Percentiles rank a stretch among this genome's conserved stretches.
These are phyloP conservation scores for Cladosporium sphaerospermum DNA, from an alignment of 2,329 filamentous ascomycete species.

Conservation along the genomic window DNA sequence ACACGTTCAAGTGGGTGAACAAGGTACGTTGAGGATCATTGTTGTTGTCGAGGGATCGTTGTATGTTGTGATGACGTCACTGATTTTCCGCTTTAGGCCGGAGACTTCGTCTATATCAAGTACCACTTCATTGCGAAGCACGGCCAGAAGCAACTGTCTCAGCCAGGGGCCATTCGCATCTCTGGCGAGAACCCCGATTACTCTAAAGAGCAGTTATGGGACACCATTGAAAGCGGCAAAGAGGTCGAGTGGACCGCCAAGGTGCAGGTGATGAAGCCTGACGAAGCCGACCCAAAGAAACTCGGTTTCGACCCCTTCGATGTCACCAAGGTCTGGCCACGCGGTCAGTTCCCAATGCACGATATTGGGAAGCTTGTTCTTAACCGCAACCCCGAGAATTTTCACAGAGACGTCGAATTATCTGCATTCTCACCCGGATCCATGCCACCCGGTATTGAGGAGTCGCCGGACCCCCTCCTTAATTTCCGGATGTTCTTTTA, in stretches of 20 bases:
- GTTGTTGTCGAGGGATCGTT: not conserved
- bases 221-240: conserved; percentile 38
- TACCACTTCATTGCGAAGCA: conserved; percentile 45
- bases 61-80: conserved; percentile 11
- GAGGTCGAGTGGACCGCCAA: conserved; percentile 40
- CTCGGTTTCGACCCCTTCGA: conserved; percentile 51
- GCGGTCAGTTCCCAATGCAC: conserved; percentile 43
- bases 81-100: conserved; percentile 39
- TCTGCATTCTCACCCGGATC: conserved; percentile 48
- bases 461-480: too few relatives aligned
- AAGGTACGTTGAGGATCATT: not conserved
- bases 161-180: conserved; percentile 38
- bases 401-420: too few relatives aligned
- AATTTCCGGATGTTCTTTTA: too few relatives aligned
- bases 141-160: conserved; percentile 44
- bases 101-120: conserved; percentile 48
- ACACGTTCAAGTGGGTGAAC: conserved; percentile 38
- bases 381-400: too few relatives aligned
- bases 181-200: conserved; percentile 29
- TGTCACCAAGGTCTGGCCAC: conserved; percentile 49
- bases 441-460: conserved; percentile 48
- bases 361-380: too few relatives aligned
- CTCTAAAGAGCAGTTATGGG: conserved; percentile 43
- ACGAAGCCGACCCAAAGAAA: conserved; percentile 42
- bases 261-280: conserved; percentile 42